Conservation (phyloP, 345 rosid genomes). For the Balakata baccata region DNA sequence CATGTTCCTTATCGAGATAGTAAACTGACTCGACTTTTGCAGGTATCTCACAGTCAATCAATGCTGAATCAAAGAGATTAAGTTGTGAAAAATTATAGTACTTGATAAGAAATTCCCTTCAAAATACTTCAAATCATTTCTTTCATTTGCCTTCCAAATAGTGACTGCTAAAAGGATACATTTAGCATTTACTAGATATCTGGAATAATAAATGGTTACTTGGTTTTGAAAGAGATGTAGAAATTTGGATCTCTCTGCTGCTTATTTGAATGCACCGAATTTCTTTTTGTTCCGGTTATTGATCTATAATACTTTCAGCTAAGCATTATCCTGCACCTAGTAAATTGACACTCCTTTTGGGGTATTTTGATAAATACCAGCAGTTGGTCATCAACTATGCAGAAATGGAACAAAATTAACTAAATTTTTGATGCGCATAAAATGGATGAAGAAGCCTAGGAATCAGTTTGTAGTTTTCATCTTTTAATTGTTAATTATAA, state of each 20-base stretch:
- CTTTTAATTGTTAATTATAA: neutral
- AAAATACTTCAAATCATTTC: too few relatives aligned
- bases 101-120: too few relatives aligned
- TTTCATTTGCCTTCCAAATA: neutral
- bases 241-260: neutral
- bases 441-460: neutral
- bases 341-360: neutral
- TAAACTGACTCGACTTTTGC: slow-evolving; percentile 96
- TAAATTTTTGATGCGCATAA: neutral
- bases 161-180: neutral
- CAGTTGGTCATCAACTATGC: neutral
- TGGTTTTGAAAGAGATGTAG: neutral
- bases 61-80: neutral
- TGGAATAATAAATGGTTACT: too few relatives aligned
- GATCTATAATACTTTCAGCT: neutral
- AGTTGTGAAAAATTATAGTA: too few relatives aligned
- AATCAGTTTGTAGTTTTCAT: neutral
- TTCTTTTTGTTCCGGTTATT: neutral
- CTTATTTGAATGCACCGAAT: neutral
- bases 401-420: too few relatives aligned
- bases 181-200: too few relatives aligned
- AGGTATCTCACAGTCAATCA: slow-evolving; percentile 40
- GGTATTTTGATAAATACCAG: neutral
- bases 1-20: slow-evolving; percentile 98
- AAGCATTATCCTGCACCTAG: neutral